Evolutionary conservation across 2,329 filamentous ascomycete genomes (phyloP).

Genomic region (Graphiopsis chlorocephala): DNA sequence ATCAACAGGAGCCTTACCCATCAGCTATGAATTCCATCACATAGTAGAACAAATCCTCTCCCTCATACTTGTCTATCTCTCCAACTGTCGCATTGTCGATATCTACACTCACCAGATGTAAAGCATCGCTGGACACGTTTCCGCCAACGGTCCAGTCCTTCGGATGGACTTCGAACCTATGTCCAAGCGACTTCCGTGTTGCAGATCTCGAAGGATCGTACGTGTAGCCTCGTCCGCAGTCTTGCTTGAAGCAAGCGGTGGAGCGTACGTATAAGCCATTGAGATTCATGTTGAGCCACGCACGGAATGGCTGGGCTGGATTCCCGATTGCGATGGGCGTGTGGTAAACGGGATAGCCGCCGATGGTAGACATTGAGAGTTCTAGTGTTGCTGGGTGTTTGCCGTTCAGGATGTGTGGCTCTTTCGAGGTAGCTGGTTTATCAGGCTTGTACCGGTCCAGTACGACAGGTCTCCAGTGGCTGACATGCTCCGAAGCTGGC

Average conservation of each 20-base stretch:
- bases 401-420: neutral
- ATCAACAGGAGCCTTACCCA: neutral
- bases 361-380: conserved; percentile 10
- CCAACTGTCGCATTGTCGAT: neutral
- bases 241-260: neutral
- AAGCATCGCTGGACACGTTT: neutral
- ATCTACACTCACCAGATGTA: neutral
- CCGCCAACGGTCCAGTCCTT: conserved; percentile 7
- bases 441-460: neutral
- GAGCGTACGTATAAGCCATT: conserved; percentile 9
- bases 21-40: conserved; percentile 11
- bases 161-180: conserved; percentile 5
- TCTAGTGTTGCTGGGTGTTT: neutral
- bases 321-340: conserved; percentile 3
- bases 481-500: neutral
- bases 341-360: conserved; percentile 10
- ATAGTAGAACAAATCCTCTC: conserved; percentile 6
- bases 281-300: conserved; percentile 7
- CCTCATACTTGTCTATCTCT: conserved; percentile 9
- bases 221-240: conserved; percentile 4
- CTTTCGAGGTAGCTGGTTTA: too few relatives aligned
- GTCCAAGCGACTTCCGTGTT: neutral
- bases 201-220: neutral
- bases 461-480: neutral
- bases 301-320: conserved; percentile 5